phyloP scores from a whole-genome alignment of 345 rosid genomes.

The Rhodamnia rubescens region DNA sequence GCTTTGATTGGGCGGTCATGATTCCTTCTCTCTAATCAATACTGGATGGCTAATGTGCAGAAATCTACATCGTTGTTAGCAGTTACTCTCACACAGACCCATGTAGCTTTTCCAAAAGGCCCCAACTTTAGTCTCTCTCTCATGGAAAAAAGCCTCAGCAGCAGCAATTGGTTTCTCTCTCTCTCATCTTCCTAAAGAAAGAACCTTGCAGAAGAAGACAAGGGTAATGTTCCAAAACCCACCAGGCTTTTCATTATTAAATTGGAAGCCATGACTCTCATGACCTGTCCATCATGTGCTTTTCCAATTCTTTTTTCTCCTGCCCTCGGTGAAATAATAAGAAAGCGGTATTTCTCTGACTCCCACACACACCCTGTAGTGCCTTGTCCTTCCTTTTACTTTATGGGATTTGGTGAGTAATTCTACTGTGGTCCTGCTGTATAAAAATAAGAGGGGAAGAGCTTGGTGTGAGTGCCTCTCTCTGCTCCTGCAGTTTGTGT shows the following conservation, averaged over 20 bases:
- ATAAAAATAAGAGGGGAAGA: background rate
- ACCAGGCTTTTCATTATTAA: constrained; percentile 27
- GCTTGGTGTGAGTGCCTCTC: background rate
- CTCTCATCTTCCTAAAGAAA: background rate
- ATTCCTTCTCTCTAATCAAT: background rate
- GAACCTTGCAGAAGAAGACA: constrained; percentile 33
- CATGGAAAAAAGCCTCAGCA: background rate
- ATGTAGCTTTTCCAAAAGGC: background rate
- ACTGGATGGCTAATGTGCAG: background rate
- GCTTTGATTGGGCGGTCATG: constrained; percentile 8
- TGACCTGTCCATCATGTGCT: constrained; percentile 54
- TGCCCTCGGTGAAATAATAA: background rate
- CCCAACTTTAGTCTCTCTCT: background rate
- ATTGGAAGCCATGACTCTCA: constrained; percentile 3
- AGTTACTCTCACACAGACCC: background rate
- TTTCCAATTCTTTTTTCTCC: constrained; percentile 2
- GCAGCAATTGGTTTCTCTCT: background rate
- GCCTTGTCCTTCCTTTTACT: background rate
- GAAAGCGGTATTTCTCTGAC: background rate
- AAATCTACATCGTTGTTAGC: background rate
- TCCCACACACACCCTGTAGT: background rate
- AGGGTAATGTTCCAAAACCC: constrained; percentile 30
- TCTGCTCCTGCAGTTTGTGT: background rate
- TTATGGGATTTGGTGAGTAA: background rate
- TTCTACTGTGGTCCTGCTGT: background rate